Evolutionary conservation across 2,329 filamentous ascomycete genomes (phyloP), one percentile per base, ranked within the genome.

Genomic region (Cryoendolithus antarcticus): DNA sequence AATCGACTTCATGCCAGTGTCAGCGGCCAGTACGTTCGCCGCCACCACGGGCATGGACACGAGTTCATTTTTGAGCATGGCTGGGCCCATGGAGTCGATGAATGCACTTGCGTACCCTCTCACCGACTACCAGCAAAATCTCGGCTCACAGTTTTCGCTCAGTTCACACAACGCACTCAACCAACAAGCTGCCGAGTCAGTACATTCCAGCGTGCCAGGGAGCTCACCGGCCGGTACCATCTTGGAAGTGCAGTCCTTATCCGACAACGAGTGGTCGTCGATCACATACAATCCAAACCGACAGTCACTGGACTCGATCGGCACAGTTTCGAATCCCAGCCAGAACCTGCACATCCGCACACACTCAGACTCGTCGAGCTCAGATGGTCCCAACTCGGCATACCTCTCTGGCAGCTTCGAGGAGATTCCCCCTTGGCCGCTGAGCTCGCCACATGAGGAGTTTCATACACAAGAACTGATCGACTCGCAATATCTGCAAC

Each of bases 311-410:
- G 82, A 89, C 49, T 71, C 74, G 28, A 76, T 56, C 40, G 53
- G 53, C 38, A 79, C 83, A 48, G 88, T 94, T 55, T 93, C 93
- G 69, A 94, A 95, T 62, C 89, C 89, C 2, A 77, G 81, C 45
- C 83, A 94, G 64, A 93, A 86, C 1, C 68, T 96, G 37, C 89
- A 95, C 64, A 73, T 93, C 54, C 77, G 88, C 50, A 88, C 81
- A 39, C 79, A 82, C 53, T 94, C 88, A 3, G 85, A 93, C 53
- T 91, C 86, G 2, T 91, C 83, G 1, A 19, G 15, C 15, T 75
- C 78, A 4, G 71, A 74, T 45, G 65, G 51, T 61, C 75, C 59
- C 12, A 60, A 61, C 67, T 80, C 55, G 57, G 81, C 69, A 58
- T 60, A 62, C 31, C 85, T 64, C 60, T 86, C 71, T 66, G 77